A percentile compares a stretch with the other conserved stretches of the same genome.
These are phyloP conservation scores for Xylaria sp. DNA, from an alignment of 2,329 filamentous ascomycete species.

Conservation along the genomic window DNA sequence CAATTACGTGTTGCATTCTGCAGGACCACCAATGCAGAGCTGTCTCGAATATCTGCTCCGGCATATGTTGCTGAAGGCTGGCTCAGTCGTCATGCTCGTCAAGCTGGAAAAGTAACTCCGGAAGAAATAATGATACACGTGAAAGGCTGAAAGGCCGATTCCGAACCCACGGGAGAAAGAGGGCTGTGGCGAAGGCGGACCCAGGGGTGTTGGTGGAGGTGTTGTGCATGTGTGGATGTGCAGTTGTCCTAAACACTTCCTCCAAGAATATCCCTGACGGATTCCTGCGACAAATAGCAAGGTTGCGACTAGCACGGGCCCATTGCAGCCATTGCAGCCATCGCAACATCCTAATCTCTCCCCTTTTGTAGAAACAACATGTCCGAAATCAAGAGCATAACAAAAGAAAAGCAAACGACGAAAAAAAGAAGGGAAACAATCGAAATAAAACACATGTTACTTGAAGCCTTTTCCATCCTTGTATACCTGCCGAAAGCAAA, in stretches of 20 bases:
- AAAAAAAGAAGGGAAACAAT: conserved; percentile 24
- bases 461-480: conserved; percentile 44
- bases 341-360: conserved; percentile 29
- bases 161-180: conserved; percentile 40
- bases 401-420: conserved; percentile 15
- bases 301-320: conserved; percentile 27
- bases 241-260: conserved; percentile 34
- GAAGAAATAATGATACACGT: conserved; percentile 47
- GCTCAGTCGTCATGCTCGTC: conserved; percentile 45
- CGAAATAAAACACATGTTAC: conserved; percentile 37
- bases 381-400: conserved; percentile 24
- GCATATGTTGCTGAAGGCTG: conserved; percentile 41
- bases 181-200: conserved; percentile 32
- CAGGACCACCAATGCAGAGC: conserved; percentile 43
- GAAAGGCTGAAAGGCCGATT: conserved; percentile 41
- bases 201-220: conserved; percentile 34
- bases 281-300: conserved; percentile 32
- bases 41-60: conserved; percentile 43
- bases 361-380: conserved; percentile 27
- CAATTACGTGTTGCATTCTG: conserved; percentile 47
- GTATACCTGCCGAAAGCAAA: conserved; percentile 44
- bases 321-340: conserved; percentile 30
- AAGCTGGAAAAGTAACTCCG: conserved; percentile 44
- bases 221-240: conserved; percentile 23
- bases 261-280: conserved; percentile 32